phyloP scores from a whole-genome alignment of 257 asterid species.

The Nicotiana tomentosiformis region DNA sequence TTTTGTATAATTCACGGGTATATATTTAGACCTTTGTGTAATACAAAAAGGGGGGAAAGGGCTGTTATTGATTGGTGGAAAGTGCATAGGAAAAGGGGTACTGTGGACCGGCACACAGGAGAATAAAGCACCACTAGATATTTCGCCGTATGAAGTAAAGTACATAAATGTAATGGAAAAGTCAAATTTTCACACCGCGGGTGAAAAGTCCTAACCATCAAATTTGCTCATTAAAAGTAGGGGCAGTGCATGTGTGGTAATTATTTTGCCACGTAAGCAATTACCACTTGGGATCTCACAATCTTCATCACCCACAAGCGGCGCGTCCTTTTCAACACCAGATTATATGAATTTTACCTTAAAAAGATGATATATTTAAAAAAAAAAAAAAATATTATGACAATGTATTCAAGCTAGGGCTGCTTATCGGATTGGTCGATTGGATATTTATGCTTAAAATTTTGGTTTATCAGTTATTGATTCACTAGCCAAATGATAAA shows the following conservation, averaged over 20 bases:
- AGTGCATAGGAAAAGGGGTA: not conserved
- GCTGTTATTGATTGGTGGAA: not conserved
- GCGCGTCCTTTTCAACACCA: not conserved
- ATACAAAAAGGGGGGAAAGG: not conserved
- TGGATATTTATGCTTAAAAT: no score
- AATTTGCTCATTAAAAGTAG: not conserved
- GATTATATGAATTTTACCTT: not conserved
- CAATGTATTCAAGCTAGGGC: no score
- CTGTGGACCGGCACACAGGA: not conserved
- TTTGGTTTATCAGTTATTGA: no score
- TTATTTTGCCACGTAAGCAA: not conserved
- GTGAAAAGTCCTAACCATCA: not conserved
- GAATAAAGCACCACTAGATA: not conserved
- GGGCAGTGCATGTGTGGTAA: not conserved
- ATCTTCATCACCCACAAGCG: not conserved
- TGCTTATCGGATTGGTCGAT: no score
- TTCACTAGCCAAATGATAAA: no score
- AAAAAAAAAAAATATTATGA: no score
- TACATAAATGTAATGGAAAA: not conserved
- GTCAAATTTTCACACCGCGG: not conserved
- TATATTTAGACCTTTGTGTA: no score
- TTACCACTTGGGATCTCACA: not conserved
- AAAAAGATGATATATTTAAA: no score
- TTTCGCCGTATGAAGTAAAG: not conserved
- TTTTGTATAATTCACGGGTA: no score